Evolutionary conservation across 441 rosid genomes (phyloP), one percentile per base, ranked within the genome.

Genomic region (Cnidoscolus chayamansa): DNA sequence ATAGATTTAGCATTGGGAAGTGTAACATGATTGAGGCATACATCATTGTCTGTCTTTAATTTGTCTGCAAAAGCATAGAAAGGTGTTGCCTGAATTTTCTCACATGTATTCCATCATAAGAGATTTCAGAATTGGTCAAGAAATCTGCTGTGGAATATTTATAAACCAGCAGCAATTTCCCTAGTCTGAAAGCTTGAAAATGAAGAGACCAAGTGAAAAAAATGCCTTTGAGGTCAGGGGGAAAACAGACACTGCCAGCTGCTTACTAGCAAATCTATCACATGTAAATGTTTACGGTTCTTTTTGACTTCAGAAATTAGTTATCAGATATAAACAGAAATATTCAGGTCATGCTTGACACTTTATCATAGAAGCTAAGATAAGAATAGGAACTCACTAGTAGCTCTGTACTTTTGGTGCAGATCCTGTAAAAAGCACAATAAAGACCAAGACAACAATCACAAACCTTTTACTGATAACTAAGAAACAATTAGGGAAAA

Each of bases 391-490:
- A 75, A 72, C 86, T 84, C 81, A 96, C 99, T 81, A 20, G 65
- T 67, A 75, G 81, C 79, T 77, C 77, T 86, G 81, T 81, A 73
- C 81, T 89, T 96, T 84, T 88, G 96, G 78, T 87, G 84, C 74
- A 91, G 83, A 82, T 93, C 98, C 99, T 96, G 85, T 61, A 70
- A 76, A 79, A 78, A 74, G 63, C 71, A 61, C 63, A 70, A 68
- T 17, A 62, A 75, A 54, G 8, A 81, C 45, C 25, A 77, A 72
- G 69, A 71, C 10, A 30, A 62, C 16, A 17, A 63, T 72, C 62
- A 65, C 20, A 50, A 62, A 68, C 51, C 9, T 15, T 57, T 69
- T 30, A 51, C 40, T 4, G 20, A 60, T 53, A 10, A 48, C 37
- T 50, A 72, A 54, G 45, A 69, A 76, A 45, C 11, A n/a, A 58